phyloP scores from a whole-genome alignment of 768 basidiomycete genomes.

The Kwoniella europaea region DNA sequence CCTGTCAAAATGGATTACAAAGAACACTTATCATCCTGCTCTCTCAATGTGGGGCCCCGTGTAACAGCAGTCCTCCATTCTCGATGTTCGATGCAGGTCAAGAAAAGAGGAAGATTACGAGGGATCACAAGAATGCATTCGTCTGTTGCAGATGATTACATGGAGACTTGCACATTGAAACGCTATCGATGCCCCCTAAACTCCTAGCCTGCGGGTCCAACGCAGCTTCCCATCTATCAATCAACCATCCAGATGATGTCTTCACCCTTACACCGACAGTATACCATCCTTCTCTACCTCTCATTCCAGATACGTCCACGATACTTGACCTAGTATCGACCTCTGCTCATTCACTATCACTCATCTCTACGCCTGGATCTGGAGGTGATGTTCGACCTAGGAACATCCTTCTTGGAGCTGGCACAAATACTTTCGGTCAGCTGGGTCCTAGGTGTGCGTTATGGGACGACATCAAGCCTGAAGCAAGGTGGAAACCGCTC shows the following conservation, averaged over 20 bases:
- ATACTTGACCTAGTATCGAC: slow-evolving; percentile 69
- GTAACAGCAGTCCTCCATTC: not conserved
- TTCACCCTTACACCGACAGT: slow-evolving; percentile 31
- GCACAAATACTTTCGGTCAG: slow-evolving; percentile 74
- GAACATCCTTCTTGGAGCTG: slow-evolving; percentile 70
- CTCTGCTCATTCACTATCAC: slow-evolving; percentile 77
- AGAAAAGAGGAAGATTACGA: no score
- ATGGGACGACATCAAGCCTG: slow-evolving; percentile 62
- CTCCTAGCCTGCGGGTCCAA: slow-evolving; percentile 52
- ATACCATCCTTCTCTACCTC: slow-evolving; percentile 29
- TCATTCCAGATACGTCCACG: not conserved
- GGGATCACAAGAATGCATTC: no score
- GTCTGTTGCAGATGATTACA: no score
- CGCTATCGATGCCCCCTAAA: slow-evolving; percentile 13
- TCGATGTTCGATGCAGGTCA: no score
- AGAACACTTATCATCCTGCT: not conserved
- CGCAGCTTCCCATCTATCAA: slow-evolving; percentile 45
- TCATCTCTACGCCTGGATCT: slow-evolving; percentile 61
- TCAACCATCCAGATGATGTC: slow-evolving; percentile 46
- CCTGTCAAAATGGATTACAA: not conserved
- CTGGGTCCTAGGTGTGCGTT: slow-evolving; percentile 62
- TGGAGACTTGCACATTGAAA: no score
- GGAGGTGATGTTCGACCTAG: slow-evolving; percentile 39
- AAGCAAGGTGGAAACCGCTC: slow-evolving; percentile 55
- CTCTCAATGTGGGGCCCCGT: not conserved